Percentiles rank a stretch among this genome's conserved stretches.
Conservation (phyloP, 2,329 filamentous ascomycete genomes). For the Fusarium robinianum region DNA sequence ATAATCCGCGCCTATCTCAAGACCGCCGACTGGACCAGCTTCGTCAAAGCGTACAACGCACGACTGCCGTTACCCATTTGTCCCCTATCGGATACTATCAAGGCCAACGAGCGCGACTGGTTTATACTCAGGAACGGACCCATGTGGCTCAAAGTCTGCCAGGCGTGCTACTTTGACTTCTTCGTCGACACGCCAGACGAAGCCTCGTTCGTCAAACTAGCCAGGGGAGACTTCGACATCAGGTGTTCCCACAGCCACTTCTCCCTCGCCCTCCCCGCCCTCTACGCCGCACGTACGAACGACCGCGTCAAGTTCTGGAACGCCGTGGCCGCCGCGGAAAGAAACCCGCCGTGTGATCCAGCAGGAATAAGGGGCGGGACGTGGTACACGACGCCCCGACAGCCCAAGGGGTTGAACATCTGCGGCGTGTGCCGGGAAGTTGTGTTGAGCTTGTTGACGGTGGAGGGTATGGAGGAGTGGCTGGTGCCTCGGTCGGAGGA, state of each 20-base stretch:
- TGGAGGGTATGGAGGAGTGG: slow-evolving; percentile 38
- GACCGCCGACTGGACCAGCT: slow-evolving; percentile 41
- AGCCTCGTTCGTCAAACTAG: slow-evolving; percentile 27
- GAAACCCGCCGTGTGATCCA: slow-evolving; percentile 38
- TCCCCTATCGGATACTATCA: slow-evolving; percentile 26
- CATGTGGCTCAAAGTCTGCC: slow-evolving; percentile 40
- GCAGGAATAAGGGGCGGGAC: slow-evolving; percentile 36
- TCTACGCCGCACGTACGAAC: slow-evolving; percentile 36
- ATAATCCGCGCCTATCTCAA: slow-evolving; percentile 35
- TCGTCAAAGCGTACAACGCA: slow-evolving; percentile 38
- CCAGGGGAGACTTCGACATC: slow-evolving; percentile 24
- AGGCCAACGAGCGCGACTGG: slow-evolving; percentile 39
- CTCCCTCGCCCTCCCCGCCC: slow-evolving; percentile 39
- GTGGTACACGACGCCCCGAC: slow-evolving; percentile 43
- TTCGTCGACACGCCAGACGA: slow-evolving; percentile 40
- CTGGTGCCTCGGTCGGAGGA: slow-evolving; percentile 36
- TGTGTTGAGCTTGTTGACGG: slow-evolving; percentile 39
- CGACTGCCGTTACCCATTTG: slow-evolving; percentile 37
- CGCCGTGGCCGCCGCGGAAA: slow-evolving; percentile 33
- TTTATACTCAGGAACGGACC: slow-evolving; percentile 37
- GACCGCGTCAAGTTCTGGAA: slow-evolving; percentile 43
- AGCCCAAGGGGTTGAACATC: slow-evolving; percentile 42
- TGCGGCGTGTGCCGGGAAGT: slow-evolving; percentile 44
- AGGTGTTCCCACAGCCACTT: slow-evolving; percentile 40
- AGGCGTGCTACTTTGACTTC: slow-evolving; percentile 45